Evolutionary conservation across 768 basidiomycete species (phyloP).

Genomic region (Strobilomyces dryophilus): DNA sequence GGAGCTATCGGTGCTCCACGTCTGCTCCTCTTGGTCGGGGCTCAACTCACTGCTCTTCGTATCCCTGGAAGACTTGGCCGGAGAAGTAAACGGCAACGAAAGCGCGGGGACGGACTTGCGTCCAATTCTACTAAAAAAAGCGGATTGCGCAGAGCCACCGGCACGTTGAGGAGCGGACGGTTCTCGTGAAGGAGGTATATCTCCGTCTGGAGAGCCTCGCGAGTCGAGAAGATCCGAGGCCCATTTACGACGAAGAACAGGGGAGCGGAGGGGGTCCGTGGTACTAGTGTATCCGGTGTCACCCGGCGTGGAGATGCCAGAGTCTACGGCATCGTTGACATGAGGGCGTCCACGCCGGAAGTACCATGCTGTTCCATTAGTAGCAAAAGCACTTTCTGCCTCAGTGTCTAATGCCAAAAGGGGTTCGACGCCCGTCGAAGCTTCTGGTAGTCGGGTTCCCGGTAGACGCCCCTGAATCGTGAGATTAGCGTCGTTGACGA

Average conservation of each 20-base stretch:
- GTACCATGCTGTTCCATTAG: constrained; percentile 50
- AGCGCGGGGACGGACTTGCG: constrained; percentile 44
- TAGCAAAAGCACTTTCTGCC: constrained; percentile 62
- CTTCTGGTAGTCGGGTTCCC: constrained; percentile 12
- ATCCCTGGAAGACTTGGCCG: constrained; percentile 21
- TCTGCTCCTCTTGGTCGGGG: constrained; percentile 31
- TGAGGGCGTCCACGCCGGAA: constrained; percentile 45
- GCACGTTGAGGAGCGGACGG: constrained; percentile 7
- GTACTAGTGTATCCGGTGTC: constrained; percentile 24
- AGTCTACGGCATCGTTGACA: constrained; percentile 22
- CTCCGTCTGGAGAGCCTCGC: constrained; percentile 18
- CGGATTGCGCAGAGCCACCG: constrained; percentile 19
- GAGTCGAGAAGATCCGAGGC: constrained; percentile 40
- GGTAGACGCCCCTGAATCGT: constrained; percentile 19
- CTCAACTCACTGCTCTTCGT: constrained; percentile 24
- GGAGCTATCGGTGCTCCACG: constrained; percentile 61
- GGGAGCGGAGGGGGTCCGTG: constrained; percentile 38
- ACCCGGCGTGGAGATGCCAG: constrained; percentile 33
- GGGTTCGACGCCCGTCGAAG: constrained; percentile 39
- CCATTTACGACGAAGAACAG: constrained; percentile 46
- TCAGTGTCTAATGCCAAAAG: constrained; percentile 79
- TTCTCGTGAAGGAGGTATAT: constrained; percentile 9
- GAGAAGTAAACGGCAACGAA: constrained; percentile 32
- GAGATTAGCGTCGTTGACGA: constrained; percentile 19
- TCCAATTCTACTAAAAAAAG: constrained; percentile 41